phyloP scores from a whole-genome alignment of 495 filamentous ascomycete species.

The Beverwykella pulmonaria region DNA sequence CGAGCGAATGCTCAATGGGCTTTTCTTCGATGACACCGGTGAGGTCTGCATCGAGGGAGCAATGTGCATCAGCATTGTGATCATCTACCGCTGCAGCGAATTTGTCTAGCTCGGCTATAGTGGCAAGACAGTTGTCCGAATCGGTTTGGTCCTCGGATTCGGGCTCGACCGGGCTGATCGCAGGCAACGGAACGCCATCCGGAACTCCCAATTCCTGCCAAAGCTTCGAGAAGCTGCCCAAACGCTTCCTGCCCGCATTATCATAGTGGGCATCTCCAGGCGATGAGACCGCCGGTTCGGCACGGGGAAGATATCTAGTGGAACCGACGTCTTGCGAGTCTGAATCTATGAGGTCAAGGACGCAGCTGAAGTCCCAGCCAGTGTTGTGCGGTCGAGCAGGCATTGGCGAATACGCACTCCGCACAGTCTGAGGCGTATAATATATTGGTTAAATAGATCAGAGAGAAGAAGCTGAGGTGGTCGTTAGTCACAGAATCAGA shows the following conservation, averaged over 20 bases:
- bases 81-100: not conserved
- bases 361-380: constrained; percentile 44
- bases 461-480: constrained; percentile 8
- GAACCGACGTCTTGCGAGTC: constrained; percentile 11
- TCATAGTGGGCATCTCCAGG: not conserved
- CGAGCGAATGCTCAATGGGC: not conserved
- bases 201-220: constrained; percentile 48
- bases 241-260: constrained; percentile 1
- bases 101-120: constrained; percentile 30
- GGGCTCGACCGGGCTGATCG: constrained; percentile 15
- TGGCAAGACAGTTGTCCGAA: not conserved
- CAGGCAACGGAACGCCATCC: constrained; percentile 32
- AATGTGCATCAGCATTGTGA: not conserved
- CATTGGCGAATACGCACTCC: constrained; percentile 12
- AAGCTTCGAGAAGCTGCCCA: constrained; percentile 51
- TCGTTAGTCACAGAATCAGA: not conserved
- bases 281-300: not conserved
- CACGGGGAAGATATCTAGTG: not conserved
- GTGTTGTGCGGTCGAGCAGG: constrained; percentile 17
- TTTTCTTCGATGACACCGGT: not conserved
- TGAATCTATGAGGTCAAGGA: constrained; percentile 16
- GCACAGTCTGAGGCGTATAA: not conserved
- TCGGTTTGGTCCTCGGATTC: constrained; percentile 6
- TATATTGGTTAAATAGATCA: not conserved
- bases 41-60: not conserved